Evolutionary conservation across 169 alveolate species (phyloP).

Genomic region (Eimeria acervulina): DNA sequence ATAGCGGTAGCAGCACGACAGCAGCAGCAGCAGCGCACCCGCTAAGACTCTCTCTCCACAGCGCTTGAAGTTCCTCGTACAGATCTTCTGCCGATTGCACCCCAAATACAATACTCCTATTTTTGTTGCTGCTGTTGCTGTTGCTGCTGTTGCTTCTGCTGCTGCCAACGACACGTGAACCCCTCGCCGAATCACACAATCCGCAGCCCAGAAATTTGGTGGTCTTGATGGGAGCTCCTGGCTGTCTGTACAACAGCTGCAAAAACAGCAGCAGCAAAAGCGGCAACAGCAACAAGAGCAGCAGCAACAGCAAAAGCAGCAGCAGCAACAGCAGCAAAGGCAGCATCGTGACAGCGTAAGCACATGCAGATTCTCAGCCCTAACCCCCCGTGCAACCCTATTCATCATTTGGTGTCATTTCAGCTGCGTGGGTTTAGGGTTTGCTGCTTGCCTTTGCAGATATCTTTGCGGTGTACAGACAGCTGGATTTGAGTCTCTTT

Average conservation of each 20-base stretch:
- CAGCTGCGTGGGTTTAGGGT: neutral
- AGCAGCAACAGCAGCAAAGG: neutral
- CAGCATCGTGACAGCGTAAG: neutral
- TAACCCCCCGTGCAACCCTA: neutral
- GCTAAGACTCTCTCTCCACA: conserved; percentile 52
- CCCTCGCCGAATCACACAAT: conserved; percentile 60
- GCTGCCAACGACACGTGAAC: conserved; percentile 61
- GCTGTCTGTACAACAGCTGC: conserved; percentile 71
- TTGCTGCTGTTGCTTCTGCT: conserved; percentile 42
- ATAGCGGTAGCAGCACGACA: neutral
- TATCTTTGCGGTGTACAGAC: conserved; percentile 22
- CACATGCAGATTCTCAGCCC: neutral
- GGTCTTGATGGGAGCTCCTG: conserved; percentile 67
- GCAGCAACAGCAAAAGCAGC: conserved; percentile 8
- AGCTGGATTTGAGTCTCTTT: conserved; percentile 35
- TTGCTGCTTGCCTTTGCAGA: conserved; percentile 47
- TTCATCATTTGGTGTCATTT: neutral
- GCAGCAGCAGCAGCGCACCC: conserved; percentile 21
- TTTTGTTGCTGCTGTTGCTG: conserved; percentile 43
- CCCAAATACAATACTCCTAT: neutral
- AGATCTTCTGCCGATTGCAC: conserved; percentile 34
- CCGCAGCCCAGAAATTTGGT: conserved; percentile 74
- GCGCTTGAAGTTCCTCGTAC: conserved; percentile 48
- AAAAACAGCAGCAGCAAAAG: conserved; percentile 10
- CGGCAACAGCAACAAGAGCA: neutral